Conservation (phyloP, 345 rosid species). For the Nasturtium officinale region DNA sequence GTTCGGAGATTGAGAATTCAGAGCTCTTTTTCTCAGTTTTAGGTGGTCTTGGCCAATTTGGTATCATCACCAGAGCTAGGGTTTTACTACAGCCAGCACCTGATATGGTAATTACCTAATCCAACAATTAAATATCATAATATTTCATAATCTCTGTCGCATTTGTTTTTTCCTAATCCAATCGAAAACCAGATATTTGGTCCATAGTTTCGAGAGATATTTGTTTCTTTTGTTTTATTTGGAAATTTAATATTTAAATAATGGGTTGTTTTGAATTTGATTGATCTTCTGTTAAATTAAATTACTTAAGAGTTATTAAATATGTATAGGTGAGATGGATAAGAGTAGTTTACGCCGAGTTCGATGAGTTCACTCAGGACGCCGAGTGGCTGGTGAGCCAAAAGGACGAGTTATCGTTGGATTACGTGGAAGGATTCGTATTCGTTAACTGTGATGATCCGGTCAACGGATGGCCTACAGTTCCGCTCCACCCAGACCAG, state of each 20-base stretch:
- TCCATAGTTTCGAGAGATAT: no score
- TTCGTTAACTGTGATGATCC: constrained; percentile 82
- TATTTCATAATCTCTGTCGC: neutral
- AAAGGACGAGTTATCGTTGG: constrained; percentile 57
- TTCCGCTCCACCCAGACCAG: constrained; percentile 53
- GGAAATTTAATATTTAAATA: neutral
- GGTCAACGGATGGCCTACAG: constrained; percentile 85
- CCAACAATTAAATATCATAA: neutral
- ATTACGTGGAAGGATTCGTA: constrained; percentile 89
- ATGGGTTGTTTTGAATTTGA: neutral
- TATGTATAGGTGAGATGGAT: constrained; percentile 83
- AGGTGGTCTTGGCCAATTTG: constrained; percentile 95
- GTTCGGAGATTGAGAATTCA: constrained; percentile 58
- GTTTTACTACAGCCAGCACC: constrained; percentile 75
- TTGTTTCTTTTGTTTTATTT: no score
- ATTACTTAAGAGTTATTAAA: neutral
- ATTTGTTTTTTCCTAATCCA: neutral
- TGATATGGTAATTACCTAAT: constrained; percentile 57
- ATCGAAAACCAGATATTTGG: neutral
- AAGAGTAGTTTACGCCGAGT: constrained; percentile 77
- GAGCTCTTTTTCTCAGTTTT: constrained; percentile 75
- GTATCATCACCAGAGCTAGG: constrained; percentile 83
- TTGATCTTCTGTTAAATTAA: neutral
- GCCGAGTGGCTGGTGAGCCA: constrained; percentile 82
- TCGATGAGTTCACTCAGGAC: constrained; percentile 65